Percentiles rank a stretch among this genome's conserved stretches.
Conservation (phyloP, 805 yeast species). For the Yamadazyma nakazawae region DNA sequence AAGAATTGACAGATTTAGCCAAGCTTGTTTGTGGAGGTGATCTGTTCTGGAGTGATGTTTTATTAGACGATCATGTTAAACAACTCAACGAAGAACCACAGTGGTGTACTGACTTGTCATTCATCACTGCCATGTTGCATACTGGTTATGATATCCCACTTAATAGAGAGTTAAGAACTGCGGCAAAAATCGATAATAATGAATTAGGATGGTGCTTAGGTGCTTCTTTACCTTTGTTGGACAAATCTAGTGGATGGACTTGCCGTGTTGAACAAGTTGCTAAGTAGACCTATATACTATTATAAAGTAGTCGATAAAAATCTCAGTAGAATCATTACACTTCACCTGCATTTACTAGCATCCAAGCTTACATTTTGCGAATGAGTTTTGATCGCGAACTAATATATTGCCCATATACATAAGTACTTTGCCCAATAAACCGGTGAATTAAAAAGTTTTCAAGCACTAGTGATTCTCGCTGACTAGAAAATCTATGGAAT, state of each 20-base stretch:
- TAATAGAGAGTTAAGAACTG: constrained; percentile 85
- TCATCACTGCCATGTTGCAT: constrained; percentile 85
- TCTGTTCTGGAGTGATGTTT: constrained; percentile 67
- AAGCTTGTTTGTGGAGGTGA: constrained; percentile 83
- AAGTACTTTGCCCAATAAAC: no score
- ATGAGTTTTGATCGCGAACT: no score
- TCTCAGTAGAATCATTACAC: no score
- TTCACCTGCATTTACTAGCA: no score
- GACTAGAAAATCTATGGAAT: no score
- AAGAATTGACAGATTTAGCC: constrained; percentile 80
- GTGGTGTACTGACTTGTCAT: constrained; percentile 91
- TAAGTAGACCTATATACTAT: neutral
- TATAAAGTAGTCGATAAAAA: neutral
- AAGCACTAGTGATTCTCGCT: no score
- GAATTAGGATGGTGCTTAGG: constrained; percentile 99
- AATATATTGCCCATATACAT: no score
- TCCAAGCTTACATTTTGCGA: no score
- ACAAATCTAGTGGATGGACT: constrained; percentile 63
- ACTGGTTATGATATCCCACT: constrained; percentile 97
- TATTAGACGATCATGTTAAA: constrained; percentile 61
- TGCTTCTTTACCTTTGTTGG: constrained; percentile 89
- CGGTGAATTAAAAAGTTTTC: no score
- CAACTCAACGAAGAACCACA: constrained; percentile 76
- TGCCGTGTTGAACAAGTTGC: constrained; percentile 44
- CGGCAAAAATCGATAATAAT: constrained; percentile 80